Evolutionary conservation across 2,329 filamentous ascomycete genomes (phyloP).

Genomic region (Claviceps cyperi): DNA sequence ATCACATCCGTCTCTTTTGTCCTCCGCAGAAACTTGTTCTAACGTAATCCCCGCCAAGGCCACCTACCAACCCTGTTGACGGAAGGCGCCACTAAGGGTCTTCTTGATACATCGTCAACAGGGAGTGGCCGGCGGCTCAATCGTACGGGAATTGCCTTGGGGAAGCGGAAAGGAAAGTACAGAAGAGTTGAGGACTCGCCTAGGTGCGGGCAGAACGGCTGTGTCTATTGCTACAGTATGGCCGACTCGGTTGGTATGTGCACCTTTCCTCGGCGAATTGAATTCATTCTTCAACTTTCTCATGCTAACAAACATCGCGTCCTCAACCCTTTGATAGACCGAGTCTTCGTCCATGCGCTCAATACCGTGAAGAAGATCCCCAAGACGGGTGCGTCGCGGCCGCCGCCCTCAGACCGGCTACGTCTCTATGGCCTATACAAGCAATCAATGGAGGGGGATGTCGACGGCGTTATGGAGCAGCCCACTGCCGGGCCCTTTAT

Average conservation of each 20-base stretch:
- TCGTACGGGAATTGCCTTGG: background rate
- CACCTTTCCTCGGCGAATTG: background rate
- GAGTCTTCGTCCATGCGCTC: slow-evolving; percentile 96
- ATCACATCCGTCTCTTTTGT: background rate
- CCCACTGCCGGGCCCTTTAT: slow-evolving; percentile 40
- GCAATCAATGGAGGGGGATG: slow-evolving; percentile 97
- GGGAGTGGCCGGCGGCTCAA: background rate
- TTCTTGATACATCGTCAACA: background rate
- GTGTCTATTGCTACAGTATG: slow-evolving; percentile 11
- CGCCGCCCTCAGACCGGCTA: slow-evolving; percentile 71
- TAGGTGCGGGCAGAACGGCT: background rate
- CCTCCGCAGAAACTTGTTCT: background rate
- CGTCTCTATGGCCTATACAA: slow-evolving; percentile 97
- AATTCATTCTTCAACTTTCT: background rate
- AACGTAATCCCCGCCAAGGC: background rate
- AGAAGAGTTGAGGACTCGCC: background rate
- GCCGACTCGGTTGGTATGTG: slow-evolving; percentile 25
- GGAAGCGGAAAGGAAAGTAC: background rate
- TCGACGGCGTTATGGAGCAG: slow-evolving; percentile 83
- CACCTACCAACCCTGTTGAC: background rate
- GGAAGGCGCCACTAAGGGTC: background rate
- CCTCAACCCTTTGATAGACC: slow-evolving; percentile 42
- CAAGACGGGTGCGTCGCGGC: slow-evolving; percentile 79
- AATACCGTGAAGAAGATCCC: slow-evolving; percentile 97
- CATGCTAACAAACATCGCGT: slow-evolving; percentile 4